These are phyloP conservation scores for Clarireedia hainanense DNA, from an alignment of 2,329 filamentous ascomycete species.

Conservation along the genomic window DNA sequence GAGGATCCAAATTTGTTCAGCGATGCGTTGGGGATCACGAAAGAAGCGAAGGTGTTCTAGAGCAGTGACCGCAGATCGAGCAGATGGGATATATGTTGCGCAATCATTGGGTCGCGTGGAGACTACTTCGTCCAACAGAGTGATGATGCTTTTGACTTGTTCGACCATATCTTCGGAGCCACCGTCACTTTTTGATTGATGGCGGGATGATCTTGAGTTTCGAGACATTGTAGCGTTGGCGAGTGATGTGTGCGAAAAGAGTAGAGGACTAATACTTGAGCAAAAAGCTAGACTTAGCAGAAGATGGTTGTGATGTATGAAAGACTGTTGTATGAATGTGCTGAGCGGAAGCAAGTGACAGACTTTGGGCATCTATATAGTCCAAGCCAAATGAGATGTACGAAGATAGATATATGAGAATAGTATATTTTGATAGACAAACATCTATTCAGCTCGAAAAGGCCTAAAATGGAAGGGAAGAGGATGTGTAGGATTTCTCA, in stretches of 20 bases:
- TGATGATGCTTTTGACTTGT: slow-evolving; percentile 25
- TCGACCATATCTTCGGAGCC: slow-evolving; percentile 21
- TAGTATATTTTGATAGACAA: neutral
- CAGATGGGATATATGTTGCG: slow-evolving; percentile 30
- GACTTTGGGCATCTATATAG: neutral
- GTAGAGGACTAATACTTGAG: neutral
- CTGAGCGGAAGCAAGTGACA: neutral
- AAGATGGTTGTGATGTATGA: neutral
- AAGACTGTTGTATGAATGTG: neutral
- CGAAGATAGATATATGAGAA: slow-evolving; percentile 1
- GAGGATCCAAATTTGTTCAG: slow-evolving; percentile 36
- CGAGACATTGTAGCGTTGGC: slow-evolving; percentile 10
- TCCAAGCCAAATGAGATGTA: neutral
- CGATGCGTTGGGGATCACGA: slow-evolving; percentile 27
- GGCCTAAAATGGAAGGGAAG: slow-evolving; percentile 1
- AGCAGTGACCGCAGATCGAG: slow-evolving; percentile 32
- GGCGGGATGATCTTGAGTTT: slow-evolving; percentile 21
- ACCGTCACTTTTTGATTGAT: slow-evolving; percentile 14
- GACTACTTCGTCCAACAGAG: slow-evolving; percentile 22
- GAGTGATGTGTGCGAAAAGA: neutral
- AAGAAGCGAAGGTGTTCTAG: slow-evolving; percentile 34
- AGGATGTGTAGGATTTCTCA: slow-evolving; percentile 1
- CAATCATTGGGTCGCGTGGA: slow-evolving; percentile 22
- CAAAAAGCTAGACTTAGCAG: neutral
- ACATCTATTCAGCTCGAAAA: neutral